Evolutionary conservation across 805 yeast genomes (phyloP), one percentile per base, ranked within the genome.

Genomic region (Candida cerambycidarum): DNA sequence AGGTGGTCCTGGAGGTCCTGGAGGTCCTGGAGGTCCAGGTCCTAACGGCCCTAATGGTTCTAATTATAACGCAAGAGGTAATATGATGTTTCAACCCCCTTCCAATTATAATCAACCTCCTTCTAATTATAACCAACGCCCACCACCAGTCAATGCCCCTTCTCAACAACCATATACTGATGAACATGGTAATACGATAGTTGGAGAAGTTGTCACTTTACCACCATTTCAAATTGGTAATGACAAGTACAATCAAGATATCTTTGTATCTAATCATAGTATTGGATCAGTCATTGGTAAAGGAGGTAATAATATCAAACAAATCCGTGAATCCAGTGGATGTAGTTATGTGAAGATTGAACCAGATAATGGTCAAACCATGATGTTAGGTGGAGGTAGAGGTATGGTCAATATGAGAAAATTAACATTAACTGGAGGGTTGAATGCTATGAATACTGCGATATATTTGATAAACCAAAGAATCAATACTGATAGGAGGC

Each of bases 221-320:
- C 65, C 65, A 30, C 73, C 73, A 10, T 64, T 62, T 16, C 70
- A 57, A 41, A 53, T 56, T 8, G 67, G 76, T 31, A 85, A 53
- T 32, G 85, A 76, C 53, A 76, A 77, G 53, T 71, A 76, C 41
- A 75, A 80, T 42, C 87, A 85, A 61, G 90, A 84, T 46, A 71
- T 88, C 3, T 82, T 67, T 51, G 88, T 89, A 33, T 89, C 95
- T 17, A 82, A 83, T 56, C 78, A 79, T 28, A 83, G 76, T 61
- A 89, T 89, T 30, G 96, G 96, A 1, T 78, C 86, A 30, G 82
- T 89, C 19, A 89, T 89, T 46, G 96, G 96, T 1, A 86, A 82
- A 62, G 88, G 89, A 24, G 96, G 96, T 14, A 80, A 84, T 54
- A 85, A 83, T 52, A 83, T 89, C 45, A 84, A 82, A 55, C 88